phyloP scores from a whole-genome alignment of 768 basidiomycete genomes.

The Leucosporidium scottii region DNA sequence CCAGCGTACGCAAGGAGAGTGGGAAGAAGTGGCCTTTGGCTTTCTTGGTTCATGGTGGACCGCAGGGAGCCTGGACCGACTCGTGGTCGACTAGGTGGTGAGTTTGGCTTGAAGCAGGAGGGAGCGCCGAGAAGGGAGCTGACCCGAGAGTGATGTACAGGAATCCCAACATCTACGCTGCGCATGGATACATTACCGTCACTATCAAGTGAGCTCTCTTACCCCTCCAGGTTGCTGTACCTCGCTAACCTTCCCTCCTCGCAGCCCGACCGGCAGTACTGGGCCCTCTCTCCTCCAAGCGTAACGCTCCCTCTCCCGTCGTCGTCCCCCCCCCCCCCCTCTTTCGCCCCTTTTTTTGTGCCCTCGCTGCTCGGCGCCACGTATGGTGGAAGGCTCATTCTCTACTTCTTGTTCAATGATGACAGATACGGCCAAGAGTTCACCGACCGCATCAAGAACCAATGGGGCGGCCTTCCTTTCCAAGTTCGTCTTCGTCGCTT shows the following conservation, averaged over 20 bases:
- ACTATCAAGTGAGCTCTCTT: constrained; percentile 54
- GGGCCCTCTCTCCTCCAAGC: too few species aligned
- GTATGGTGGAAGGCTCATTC: too few species aligned
- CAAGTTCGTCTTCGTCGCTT: neutral
- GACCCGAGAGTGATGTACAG: constrained; percentile 44
- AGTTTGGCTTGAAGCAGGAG: neutral
- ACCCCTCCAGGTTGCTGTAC: too few species aligned
- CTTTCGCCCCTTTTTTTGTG: neutral
- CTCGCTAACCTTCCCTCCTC: neutral
- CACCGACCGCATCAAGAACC: constrained; percentile 39
- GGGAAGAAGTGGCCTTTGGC: constrained; percentile 64
- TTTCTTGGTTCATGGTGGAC: constrained; percentile 49
- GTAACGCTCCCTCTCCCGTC: too few species aligned
- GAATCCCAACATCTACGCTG: constrained; percentile 84
- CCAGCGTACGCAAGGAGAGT: constrained; percentile 43
- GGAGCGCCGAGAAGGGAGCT: constrained; percentile 37
- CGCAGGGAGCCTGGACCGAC: constrained; percentile 71
- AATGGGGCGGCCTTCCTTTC: constrained; percentile 44
- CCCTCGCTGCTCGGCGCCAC: neutral
- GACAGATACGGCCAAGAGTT: constrained; percentile 35
- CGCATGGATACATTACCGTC: constrained; percentile 81
- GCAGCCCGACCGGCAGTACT: constrained; percentile 78
- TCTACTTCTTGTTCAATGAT: neutral
- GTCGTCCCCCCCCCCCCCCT: constrained; percentile 1
- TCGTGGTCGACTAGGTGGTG: constrained; percentile 63